Evolutionary conservation across 2,329 filamentous ascomycete genomes (phyloP), one percentile per base, ranked within the genome.

Genomic region (Epichloe sylvatica): DNA sequence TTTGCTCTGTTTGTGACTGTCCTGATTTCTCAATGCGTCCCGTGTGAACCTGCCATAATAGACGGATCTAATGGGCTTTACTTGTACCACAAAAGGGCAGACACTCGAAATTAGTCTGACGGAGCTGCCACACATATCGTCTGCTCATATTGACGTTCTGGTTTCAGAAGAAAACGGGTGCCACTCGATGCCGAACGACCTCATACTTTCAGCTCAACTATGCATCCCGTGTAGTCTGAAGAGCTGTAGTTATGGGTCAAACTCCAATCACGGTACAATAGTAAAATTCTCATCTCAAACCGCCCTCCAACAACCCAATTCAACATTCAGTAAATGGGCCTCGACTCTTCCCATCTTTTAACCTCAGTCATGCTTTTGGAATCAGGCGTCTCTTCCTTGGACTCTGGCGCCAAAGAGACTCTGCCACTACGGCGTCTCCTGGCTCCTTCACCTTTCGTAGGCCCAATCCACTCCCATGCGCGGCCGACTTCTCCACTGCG

Each of bases 391-490:
- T 71, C 69, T 9, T 59, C 56, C 56, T 64, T 67, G 39, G 68
- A 56, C 25, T 70, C 69, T 3, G 65, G 57, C 7, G 65, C 67
- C 60, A 65, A 70, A 1, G 75, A 77, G 12, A 73, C 68, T n/a
- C 76, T 67, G 2, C 70, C 74, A 56, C 73, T 78, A 56, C 71
- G 72, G 35, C 76, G 68, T 45, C 73, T 68, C 40, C 73, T 64
- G 21, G 63, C 64, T 34, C 62, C 65, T 35, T 70, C 70, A 17
- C 70, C 72, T 17, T 69, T 64, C 17, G 73, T 68, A 13, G 78
- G 76, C 1, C 80, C 80, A 53, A 84, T 83, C 80, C 80, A 84
- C 61, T 84, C 81, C 80, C 80, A 84, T 1, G 79, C 80, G 30
- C 79, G 71, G 30, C 78, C 78, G 33, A 84, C 75, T 60, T 84